Base-by-base conservation (phyloP, 2,329 filamentous ascomycete genomes). In the Coniochaeta prunicola region DNA sequence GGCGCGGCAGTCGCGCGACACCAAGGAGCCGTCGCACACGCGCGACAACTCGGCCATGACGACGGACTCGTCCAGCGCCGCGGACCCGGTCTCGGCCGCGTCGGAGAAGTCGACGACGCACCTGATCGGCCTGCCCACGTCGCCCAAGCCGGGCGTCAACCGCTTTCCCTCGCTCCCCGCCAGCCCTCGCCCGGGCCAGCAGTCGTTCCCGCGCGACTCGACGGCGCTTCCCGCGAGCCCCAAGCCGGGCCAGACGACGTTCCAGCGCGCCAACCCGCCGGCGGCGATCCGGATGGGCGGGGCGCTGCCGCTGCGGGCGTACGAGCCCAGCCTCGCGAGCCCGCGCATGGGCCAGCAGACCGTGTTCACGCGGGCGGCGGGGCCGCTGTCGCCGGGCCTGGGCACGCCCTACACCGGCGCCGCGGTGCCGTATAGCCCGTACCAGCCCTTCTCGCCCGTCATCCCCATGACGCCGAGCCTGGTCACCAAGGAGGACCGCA, bases 401-500 rank as follows among this genome's bases (percentile, higher is more conserved):
- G 82, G 81, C 53, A 88, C 85, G 2, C 89, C 88, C 0, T 82
- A 77, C 69, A 85, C 81, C 1, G 84, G 82, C 4, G 79, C 77
- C 24, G 79, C 84, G 1, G 81, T 86, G 24, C 89, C 89, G 1
- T 92, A 92, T 71, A 85, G 83, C 58, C 88, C 90, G 0, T 93
- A 92, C 65, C 90, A 92, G 76, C 90, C 90, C 0, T 90, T 87
- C 69, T 89, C 87, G 7, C 88, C 89, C 1, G 78, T 90, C 54
- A 81, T 91, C 56, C 90, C 90, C 1, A 83, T 92, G 55, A 92
- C 90, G 31, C 89, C 90, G n/a, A 84, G 83, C 21, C 74, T 93
- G 53, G 85, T 90, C 17, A 90, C 85, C 26, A 84, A 80, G 71
- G 82, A 84, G 62, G 89, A 92, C 68, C 76, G 88, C 30, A 91